These are phyloP conservation scores for Oryza glaberrima DNA, from an alignment of 176 grass and related monocot genomes.

Conservation along the genomic window DNA sequence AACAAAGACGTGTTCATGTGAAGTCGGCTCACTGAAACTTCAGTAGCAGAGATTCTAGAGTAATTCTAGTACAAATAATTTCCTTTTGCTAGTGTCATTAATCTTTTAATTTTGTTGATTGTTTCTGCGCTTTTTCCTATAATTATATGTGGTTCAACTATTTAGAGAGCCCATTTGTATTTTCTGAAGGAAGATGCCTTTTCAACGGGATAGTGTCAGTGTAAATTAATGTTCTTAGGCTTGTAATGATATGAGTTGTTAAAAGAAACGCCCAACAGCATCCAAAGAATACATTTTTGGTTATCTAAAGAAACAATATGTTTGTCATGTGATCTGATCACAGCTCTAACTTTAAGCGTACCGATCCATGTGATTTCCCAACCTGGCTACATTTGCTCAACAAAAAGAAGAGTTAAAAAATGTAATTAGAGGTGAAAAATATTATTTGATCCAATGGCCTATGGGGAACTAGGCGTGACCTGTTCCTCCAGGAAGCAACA, in stretches of 20 bases:
- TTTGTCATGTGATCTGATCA: conserved; percentile 34
- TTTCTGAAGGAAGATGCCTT: conserved; percentile 12
- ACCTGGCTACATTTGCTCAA: conserved; percentile 49
- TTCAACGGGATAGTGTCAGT: background rate
- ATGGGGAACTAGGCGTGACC: conserved; percentile 36
- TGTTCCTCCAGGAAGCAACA: conserved; percentile 65
- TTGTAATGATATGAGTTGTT: background rate
- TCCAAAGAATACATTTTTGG: conserved; percentile 22
- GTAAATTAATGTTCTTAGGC: background rate
- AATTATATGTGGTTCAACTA: background rate
- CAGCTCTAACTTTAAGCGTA: conserved; percentile 29
- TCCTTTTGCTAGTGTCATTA: background rate
- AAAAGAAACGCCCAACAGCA: conserved; percentile 33
- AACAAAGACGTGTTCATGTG: background rate
- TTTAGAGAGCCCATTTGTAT: background rate
- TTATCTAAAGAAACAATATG: conserved; percentile 32
- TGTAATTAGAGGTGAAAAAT: conserved; percentile 24
- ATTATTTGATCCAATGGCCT: conserved; percentile 43
- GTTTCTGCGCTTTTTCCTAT: background rate
- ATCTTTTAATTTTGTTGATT: background rate
- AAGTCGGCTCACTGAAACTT: conserved; percentile 28
- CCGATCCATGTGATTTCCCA: conserved; percentile 62
- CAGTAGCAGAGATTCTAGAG: conserved; percentile 5
- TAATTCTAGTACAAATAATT: background rate
- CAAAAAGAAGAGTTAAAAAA: conserved; percentile 37